A percentile compares a stretch with the other conserved stretches of the same genome.
phyloP scores from a whole-genome alignment of 139 green algal species.

The Eudorina sp. region DNA sequence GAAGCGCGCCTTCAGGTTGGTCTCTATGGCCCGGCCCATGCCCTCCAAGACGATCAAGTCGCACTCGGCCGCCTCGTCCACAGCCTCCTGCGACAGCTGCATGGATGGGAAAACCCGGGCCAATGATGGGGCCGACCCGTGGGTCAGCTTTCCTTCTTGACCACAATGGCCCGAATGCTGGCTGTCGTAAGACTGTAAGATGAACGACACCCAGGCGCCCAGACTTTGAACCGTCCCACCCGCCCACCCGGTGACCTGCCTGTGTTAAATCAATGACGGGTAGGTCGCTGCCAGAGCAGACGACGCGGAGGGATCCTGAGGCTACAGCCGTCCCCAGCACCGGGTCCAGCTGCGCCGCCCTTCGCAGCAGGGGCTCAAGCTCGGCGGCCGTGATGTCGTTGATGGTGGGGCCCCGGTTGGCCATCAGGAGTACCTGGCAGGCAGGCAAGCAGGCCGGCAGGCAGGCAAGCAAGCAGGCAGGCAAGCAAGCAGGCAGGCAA shows the following conservation, averaged over 20 bases:
- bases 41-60: slow-evolving; percentile 95
- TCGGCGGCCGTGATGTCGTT: slow-evolving; percentile 96
- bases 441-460: too few relatives aligned
- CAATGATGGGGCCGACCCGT: too few relatives aligned
- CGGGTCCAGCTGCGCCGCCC: slow-evolving; percentile 11
- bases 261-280: slow-evolving; percentile 90
- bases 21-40: slow-evolving; percentile 94
- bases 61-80: slow-evolving; percentile 75
- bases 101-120: too few relatives aligned
- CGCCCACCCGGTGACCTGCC: too few relatives aligned
- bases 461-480: too few relatives aligned
- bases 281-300: slow-evolving; percentile 83
- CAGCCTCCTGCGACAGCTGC: slow-evolving; percentile 81
- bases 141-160: too few relatives aligned
- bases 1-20: slow-evolving; percentile 88
- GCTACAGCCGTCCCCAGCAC: slow-evolving; percentile 33
- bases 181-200: too few relatives aligned
- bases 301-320: slow-evolving; percentile 68
- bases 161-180: too few relatives aligned
- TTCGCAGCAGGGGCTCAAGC: slow-evolving; percentile 74
- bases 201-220: too few relatives aligned
- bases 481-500: too few relatives aligned
- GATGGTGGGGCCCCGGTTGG: slow-evolving; percentile 86
- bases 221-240: too few relatives aligned
- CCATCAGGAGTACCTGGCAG: slow-evolving; percentile 84